Evolutionary conservation across 2,329 filamentous ascomycete species (phyloP).

Genomic region (Metarhizium brunneum): DNA sequence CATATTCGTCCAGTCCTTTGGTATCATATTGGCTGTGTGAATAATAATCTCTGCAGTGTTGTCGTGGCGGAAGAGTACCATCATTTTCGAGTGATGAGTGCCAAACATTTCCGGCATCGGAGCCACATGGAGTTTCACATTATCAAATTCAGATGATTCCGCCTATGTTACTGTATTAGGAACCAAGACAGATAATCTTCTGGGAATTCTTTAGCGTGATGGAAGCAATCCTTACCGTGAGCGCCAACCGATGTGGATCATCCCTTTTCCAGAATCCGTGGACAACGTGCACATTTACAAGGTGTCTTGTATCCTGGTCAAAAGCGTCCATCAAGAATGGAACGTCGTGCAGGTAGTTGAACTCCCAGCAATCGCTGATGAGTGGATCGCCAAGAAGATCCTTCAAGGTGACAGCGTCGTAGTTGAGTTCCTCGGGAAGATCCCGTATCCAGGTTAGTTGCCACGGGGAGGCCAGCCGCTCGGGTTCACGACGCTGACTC

Average conservation of each 20-base stretch:
- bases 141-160: slow-evolving; percentile 46
- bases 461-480: slow-evolving; percentile 51
- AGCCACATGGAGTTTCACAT: slow-evolving; percentile 62
- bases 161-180: slow-evolving; percentile 6
- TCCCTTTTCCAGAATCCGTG: slow-evolving; percentile 61
- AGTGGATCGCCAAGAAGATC: slow-evolving; percentile 67
- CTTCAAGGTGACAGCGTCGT: slow-evolving; percentile 53
- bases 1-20: slow-evolving; percentile 80
- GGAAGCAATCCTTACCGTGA: slow-evolving; percentile 39
- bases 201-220: neutral
- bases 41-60: slow-evolving; percentile 70
- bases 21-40: slow-evolving; percentile 88
- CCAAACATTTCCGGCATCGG: slow-evolving; percentile 79
- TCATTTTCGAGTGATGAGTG: slow-evolving; percentile 82
- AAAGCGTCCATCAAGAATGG: slow-evolving; percentile 46
- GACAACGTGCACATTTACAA: slow-evolving; percentile 45
- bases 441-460: slow-evolving; percentile 62
- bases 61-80: slow-evolving; percentile 72
- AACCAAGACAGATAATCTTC: neutral
- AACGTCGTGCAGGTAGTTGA: slow-evolving; percentile 58
- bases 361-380: slow-evolving; percentile 63
- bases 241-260: slow-evolving; percentile 43
- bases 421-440: slow-evolving; percentile 49
- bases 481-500: slow-evolving; percentile 12
- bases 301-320: slow-evolving; percentile 37